These are phyloP conservation scores for Debaryomyces hansenii DNA, from an alignment of 805 yeast species.

Conservation along the genomic window DNA sequence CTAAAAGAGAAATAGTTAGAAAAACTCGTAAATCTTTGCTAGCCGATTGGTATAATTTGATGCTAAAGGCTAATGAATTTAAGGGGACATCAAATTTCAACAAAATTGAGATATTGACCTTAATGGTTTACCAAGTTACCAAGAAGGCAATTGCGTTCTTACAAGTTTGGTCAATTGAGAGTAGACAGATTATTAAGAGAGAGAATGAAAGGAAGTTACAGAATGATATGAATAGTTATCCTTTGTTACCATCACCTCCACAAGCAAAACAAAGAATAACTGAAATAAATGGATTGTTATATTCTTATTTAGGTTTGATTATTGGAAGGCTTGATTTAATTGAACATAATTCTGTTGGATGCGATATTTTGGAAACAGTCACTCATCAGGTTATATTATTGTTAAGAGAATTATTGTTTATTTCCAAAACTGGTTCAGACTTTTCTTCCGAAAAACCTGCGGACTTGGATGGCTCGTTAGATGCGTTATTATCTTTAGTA, in stretches of 20 bases:
- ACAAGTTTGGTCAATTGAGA: constrained; percentile 71
- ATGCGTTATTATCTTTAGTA: constrained; percentile 56
- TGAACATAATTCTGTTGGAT: constrained; percentile 70
- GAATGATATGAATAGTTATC: constrained; percentile 41
- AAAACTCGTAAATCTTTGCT: constrained; percentile 66
- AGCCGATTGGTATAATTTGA: constrained; percentile 79
- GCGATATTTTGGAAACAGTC: constrained; percentile 63
- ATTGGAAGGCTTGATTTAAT: constrained; percentile 77
- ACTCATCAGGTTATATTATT: constrained; percentile 68
- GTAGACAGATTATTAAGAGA: constrained; percentile 43
- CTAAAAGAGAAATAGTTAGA: constrained; percentile 58
- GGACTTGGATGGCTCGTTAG: constrained; percentile 52
- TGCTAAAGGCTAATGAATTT: constrained; percentile 74
- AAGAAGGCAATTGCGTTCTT: constrained; percentile 64
- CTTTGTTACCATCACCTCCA: constrained; percentile 55
- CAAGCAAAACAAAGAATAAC: constrained; percentile 60
- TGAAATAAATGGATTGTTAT: constrained; percentile 61
- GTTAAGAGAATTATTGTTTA: constrained; percentile 60
- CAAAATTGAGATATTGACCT: constrained; percentile 61
- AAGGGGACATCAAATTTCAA: constrained; percentile 59
- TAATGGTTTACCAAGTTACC: constrained; percentile 66
- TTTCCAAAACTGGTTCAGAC: constrained; percentile 51
- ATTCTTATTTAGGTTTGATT: constrained; percentile 62
- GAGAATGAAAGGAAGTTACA: constrained; percentile 34
- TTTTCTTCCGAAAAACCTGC: constrained; percentile 37